A percentile compares a stretch with the other conserved stretches of the same genome.
These are phyloP conservation scores for Beauveria rudraprayagi DNA, from an alignment of 2,329 filamentous ascomycete species.

Conservation along the genomic window DNA sequence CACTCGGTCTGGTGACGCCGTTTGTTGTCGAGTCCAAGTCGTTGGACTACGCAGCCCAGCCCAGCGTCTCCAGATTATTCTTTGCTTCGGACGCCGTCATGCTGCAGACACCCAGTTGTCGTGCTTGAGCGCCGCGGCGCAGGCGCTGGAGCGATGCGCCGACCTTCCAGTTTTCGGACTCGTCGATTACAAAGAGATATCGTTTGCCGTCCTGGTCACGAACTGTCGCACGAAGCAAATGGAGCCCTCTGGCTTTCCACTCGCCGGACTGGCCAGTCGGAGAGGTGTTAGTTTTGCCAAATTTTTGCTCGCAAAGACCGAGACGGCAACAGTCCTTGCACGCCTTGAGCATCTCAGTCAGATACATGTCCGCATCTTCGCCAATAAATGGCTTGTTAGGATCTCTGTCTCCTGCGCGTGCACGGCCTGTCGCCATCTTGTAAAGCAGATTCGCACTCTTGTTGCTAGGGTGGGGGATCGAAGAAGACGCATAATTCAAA, in stretches of 20 bases:
- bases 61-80: slow-evolving; percentile 48
- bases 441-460: slow-evolving; percentile 37
- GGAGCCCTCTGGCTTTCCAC: slow-evolving; percentile 47
- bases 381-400: slow-evolving; percentile 46
- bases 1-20: too few species aligned
- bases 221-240: slow-evolving; percentile 56
- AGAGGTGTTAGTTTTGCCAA: slow-evolving; percentile 35
- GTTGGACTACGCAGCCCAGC: slow-evolving; percentile 32
- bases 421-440: slow-evolving; percentile 38
- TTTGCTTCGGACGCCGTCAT: slow-evolving; percentile 48
- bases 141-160: slow-evolving; percentile 53
- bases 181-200: slow-evolving; percentile 55
- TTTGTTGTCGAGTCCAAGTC: background rate
- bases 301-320: slow-evolving; percentile 38
- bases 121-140: slow-evolving; percentile 50
- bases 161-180: slow-evolving; percentile 63
- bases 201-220: slow-evolving; percentile 59
- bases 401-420: slow-evolving; percentile 39
- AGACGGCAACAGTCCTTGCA: slow-evolving; percentile 58
- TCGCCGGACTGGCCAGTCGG: slow-evolving; percentile 41
- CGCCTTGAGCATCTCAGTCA: slow-evolving; percentile 52
- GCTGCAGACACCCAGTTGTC: slow-evolving; percentile 49
- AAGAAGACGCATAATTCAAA: slow-evolving; percentile 36
- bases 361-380: slow-evolving; percentile 59
- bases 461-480: slow-evolving; percentile 30